Base-by-base conservation (phyloP, 2,329 filamentous ascomycete species). In the Colletotrichum sp. region DNA sequence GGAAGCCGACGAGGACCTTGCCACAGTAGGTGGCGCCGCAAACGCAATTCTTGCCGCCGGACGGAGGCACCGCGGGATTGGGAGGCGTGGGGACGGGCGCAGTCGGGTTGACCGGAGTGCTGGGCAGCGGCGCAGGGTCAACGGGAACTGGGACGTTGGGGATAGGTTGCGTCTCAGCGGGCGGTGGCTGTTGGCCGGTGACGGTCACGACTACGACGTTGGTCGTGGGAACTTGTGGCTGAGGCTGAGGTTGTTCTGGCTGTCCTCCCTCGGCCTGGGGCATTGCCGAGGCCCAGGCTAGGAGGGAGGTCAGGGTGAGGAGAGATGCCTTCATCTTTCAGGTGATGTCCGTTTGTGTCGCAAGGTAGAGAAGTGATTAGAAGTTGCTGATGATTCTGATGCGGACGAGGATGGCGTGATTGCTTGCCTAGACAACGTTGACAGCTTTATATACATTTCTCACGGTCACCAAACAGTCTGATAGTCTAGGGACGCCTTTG, bases 21-120 rank as follows among this genome's bases (percentile, higher is more conserved):
- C 84, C 83, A 74, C 85, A 86, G 73, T 86, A 86, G 4, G 85
- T 86, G 69, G 85, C 86, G 70, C 85, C 85, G 75, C 85, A 86
- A 74, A 86, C 82, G 77, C 85, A 86, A 68, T 82, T 82, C 18
- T 84, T 78, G 3, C 81, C 83, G 10, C 79, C 74, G 30, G 71
- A 21, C 10, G 73, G 69, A 38, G 43, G 62, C 10, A 68, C 34
- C 52, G 61, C 32, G n/a, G 62, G 62, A 7, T n/a, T 32, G 21
- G 64, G 34, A 21, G 36, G 63, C 24, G 56, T 61, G 28, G 58
- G 58, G 12, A 61, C 58, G 28, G 58, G 68, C 4, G 24, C 43
- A 12, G 30, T 16, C 30, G 32, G 66, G 64, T 56, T 56, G 43
- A 56, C 30, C 18, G 64, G 64, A 13, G 28, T 36, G 14, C 36